Percentiles rank a stretch among this genome's conserved stretches.
These are phyloP conservation scores for Zizania latifolia DNA, from an alignment of 176 grass and related monocot genomes.

Conservation along the genomic window DNA sequence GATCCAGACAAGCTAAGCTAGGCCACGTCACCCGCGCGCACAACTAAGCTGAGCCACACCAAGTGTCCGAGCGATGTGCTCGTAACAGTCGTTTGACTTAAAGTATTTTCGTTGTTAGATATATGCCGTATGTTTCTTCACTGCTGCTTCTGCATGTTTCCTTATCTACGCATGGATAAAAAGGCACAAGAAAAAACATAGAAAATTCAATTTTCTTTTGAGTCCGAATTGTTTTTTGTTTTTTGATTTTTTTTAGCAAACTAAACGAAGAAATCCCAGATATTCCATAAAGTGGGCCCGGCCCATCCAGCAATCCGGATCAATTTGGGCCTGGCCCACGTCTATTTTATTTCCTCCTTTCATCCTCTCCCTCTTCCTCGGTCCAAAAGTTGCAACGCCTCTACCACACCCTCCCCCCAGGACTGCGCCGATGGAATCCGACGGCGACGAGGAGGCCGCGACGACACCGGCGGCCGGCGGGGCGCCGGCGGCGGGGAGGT, in stretches of 20 bases:
- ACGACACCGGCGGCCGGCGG: constrained; percentile 7
- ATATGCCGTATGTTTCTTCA: neutral
- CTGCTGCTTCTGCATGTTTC: neutral
- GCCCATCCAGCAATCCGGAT: neutral
- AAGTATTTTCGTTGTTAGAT: too few species aligned
- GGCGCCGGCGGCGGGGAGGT: constrained; percentile 15
- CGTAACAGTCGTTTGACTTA: too few species aligned
- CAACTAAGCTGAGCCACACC: too few species aligned
- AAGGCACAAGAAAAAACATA: neutral
- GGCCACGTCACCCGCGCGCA: too few species aligned
- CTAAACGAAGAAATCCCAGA: neutral
- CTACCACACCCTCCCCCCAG: neutral
- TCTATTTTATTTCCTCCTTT: neutral
- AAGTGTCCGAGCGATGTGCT: too few species aligned
- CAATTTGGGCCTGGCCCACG: neutral
- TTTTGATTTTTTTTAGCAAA: neutral
- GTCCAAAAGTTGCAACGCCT: neutral
- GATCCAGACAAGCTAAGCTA: too few species aligned
- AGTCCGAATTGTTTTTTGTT: neutral
- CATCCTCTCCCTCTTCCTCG: neutral
- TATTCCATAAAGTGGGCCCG: neutral
- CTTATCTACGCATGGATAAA: neutral
- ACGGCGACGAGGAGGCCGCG: constrained; percentile 70
- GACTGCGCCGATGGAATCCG: constrained; percentile 61
- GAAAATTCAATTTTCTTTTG: neutral